Evolutionary conservation across 495 filamentous ascomycete genomes (phyloP), one percentile per base, ranked within the genome.

Genomic region (Podospora pseudoanserina): DNA sequence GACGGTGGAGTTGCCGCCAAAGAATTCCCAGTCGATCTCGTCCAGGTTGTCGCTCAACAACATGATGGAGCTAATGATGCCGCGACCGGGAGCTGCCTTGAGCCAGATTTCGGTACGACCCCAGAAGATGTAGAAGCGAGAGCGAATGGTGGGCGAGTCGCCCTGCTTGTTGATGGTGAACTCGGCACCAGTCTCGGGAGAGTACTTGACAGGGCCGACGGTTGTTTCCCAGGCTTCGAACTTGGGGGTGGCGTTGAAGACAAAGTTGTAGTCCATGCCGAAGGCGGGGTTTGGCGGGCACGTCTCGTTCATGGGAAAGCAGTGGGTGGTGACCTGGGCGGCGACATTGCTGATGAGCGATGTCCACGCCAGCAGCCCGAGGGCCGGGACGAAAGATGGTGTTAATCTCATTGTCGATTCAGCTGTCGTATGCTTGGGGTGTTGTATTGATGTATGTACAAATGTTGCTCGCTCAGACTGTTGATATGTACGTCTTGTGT

Each of bases 11-110:
- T 92, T 87, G 32, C 84, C 87, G 60, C 92, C 91, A 20, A 92
- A 84, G 81, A 91, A 94, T 75, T 94, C 93, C 89, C 90, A 94
- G 77, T 96, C 93, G 66, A 97, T 90, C 75, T 97, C 93, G 74
- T 97, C 93, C 20, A 96, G 82, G 71, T 91, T 88, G 71, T 96
- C 93, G 39, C 91, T 93, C 72, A 92, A 86, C 72, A 94, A 82
- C 55, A 96, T 92, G 64, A 93, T 87, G 66, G 89, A 92, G 79
- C 90, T 93, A 75, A 96, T 87, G 68, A 97, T 88, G 68, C 93
- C 93, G 18, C 79, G 81, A 20, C 93, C 93, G 5, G 80, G 79
- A 7, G 93, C 87, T 11, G 90, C 87, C 80, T 93, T 89, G 83
- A 93, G 85, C 65, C 80, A 81, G 54, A 94, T 86, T 71, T 90